These are phyloP conservation scores for Colletotrichum liaoningense DNA, from an alignment of 2,329 filamentous ascomycete genomes.

Conservation along the genomic window DNA sequence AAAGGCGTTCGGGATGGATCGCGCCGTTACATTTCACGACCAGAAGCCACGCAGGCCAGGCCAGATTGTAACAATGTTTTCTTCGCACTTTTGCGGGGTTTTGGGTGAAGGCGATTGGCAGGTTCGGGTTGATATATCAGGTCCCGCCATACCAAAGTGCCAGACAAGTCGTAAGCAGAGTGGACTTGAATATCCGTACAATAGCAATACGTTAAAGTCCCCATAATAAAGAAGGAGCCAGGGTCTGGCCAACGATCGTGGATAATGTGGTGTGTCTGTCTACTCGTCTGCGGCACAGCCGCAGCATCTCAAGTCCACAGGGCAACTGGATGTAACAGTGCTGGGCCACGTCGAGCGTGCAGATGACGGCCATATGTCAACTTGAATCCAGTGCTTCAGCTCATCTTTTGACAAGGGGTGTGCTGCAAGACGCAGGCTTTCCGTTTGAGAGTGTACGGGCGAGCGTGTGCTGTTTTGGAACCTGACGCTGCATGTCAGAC, in stretches of 20 bases:
- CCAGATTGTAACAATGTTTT: background rate
- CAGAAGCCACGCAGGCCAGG: background rate
- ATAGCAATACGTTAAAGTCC: background rate
- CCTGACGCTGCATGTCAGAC: constrained; percentile 33
- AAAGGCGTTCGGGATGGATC: constrained; percentile 15
- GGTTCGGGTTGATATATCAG: constrained; percentile 18
- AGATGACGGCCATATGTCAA: constrained; percentile 23
- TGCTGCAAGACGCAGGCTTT: constrained; percentile 17
- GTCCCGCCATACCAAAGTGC: background rate
- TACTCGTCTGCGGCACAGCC: constrained; percentile 23
- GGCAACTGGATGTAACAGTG: constrained; percentile 20
- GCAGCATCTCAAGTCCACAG: background rate
- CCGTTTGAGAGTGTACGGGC: constrained; percentile 22
- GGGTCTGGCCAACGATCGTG: background rate
- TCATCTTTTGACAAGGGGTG: background rate
- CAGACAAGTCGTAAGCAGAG: background rate
- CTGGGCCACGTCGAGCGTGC: constrained; percentile 24
- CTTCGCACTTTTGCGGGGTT: background rate
- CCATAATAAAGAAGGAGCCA: background rate
- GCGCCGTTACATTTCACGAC: constrained; percentile 14
- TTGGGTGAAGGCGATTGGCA: constrained; percentile 15
- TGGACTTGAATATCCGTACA: background rate
- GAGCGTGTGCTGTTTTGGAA: constrained; percentile 28
- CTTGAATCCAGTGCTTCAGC: constrained; percentile 20
- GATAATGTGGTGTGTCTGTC: background rate